Conservation (phyloP, 2,329 filamentous ascomycete genomes). For the Pyrenophora seminiperda region DNA sequence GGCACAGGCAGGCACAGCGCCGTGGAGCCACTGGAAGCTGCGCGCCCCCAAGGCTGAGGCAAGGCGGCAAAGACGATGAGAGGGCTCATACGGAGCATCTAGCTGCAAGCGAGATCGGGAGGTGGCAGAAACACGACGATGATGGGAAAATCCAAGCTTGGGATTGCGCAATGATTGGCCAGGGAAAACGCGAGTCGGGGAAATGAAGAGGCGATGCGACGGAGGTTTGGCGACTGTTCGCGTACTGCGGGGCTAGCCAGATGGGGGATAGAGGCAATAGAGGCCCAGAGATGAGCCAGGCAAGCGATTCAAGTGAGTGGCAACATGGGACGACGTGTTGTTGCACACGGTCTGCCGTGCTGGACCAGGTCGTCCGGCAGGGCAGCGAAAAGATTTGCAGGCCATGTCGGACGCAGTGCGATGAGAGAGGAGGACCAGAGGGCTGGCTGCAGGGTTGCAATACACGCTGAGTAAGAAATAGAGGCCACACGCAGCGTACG, state of each 20-base stretch:
- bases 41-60: constrained; percentile 7
- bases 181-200: constrained; percentile 36
- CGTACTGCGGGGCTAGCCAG: constrained; percentile 19
- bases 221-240: constrained; percentile 37
- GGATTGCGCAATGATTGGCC: constrained; percentile 30
- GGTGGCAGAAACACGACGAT: constrained; percentile 11
- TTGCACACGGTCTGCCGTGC: constrained; percentile 6
- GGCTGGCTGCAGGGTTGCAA: constrained; percentile 18
- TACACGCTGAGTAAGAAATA: constrained; percentile 13
- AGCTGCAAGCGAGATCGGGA: background rate
- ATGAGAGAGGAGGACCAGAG: background rate
- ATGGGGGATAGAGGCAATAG: constrained; percentile 13
- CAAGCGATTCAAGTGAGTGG: constrained; percentile 15
- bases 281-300: constrained; percentile 15
- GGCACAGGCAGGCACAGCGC: background rate
- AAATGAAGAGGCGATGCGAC: constrained; percentile 42
- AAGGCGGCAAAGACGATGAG: constrained; percentile 8
- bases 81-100: constrained; percentile 1
- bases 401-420: background rate
- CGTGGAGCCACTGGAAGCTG: background rate
- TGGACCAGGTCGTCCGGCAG: constrained; percentile 9
- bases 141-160: constrained; percentile 18
- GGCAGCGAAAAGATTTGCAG: constrained; percentile 21
- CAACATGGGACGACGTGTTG: constrained; percentile 10
- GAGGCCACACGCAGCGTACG: constrained; percentile 18